Evolutionary conservation across 2,329 filamentous ascomycete species (phyloP), one percentile per base, ranked within the genome.

Genomic region (Sporothrix pallida): DNA sequence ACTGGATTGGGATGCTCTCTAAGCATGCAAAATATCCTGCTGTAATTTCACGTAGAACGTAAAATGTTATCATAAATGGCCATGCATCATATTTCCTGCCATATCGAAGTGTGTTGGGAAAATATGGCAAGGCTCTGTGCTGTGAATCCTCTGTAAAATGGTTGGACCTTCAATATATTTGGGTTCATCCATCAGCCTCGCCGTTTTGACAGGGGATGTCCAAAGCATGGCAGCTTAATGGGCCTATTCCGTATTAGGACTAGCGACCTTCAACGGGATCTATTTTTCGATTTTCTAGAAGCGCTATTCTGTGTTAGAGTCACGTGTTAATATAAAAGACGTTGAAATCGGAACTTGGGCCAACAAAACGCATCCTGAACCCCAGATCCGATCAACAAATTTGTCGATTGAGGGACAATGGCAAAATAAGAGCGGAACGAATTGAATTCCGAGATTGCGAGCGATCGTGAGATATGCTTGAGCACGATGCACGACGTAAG

Each of bases 111-210:
- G 31, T 37, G 13, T 17, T 15, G 58, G 58, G 5, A 7, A 62
- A 37, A n/a, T 3, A 46, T 37, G 37, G 13, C 42, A 42, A 63
- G 37, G 60, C 60, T 65, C 60, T 23, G 37, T 65, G 60, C 46
- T 23, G 20, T 65, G 60, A 20, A 42, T 46, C 13, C 7, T 48
- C 15, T 48, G 42, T 67, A 44, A 67, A 63, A 44, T 37, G 37
- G 56, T 37, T 60, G 26, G 15, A 37, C 31, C 31, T 37, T 37
- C 7, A 2, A 37, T 2, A 65, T 23, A 46, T 46, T 26, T 67
- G 42, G 62, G 20, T 67, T 42, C 42, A 48, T 65, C 15, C 9
- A 65, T 26, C 62, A 67, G 62, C 62, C 62, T 67, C 42, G 62
- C 62, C 62, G 62, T 67, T 37, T 67, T 63, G 58, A 48, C 20